Base-by-base conservation (phyloP, 805 yeast genomes). In the Torulaspora maleeae region DNA sequence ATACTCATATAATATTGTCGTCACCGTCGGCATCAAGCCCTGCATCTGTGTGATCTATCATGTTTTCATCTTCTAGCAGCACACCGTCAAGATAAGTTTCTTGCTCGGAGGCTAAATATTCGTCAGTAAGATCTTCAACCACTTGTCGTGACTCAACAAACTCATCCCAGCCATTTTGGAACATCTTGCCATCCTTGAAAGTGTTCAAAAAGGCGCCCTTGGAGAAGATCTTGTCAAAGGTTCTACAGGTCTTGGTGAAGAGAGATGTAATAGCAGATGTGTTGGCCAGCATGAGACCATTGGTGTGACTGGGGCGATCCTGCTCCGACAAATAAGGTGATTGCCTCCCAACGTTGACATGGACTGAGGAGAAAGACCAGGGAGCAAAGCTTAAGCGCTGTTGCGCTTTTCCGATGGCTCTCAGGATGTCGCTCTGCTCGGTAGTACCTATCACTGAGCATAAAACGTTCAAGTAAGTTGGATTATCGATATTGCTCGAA, bases 201-300 rank as follows among this genome's bases (percentile, higher is more conserved):
- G 82, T 82, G 50, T 85, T 89, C 43, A 91, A 67, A 59, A 90
- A 93, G 0, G 98, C 98, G 37, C 80, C 80, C 47, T 95, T 75
- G 37, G 78, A 78, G 56, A 85, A 85, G 44, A 93, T 75, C 38
- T 80, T 76, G 55, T 91, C 96, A 63, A 82, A 93, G 55, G 89
- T 91, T 40, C 72, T 75, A 27, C 89, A 72, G 0, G 85, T 80
- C 50, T 82, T 79, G 27, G 76, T 74, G 47, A 93, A 74, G 13
- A 88, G 69, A 11, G 80, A 74, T 2, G 81, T 74, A 9, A 91
- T 79, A 1, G 89, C 79, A 0, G 97, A 82, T 42, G 86, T 80
- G 64, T 93, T 93, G 4, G 95, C 77, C 19, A 93, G 70, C 80
- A 84, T 86, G 51, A 89, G 71, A 1, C 98, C 98, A 53, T 82